Base-by-base conservation (phyloP, 371 early-diverging fungal genomes). In the Umbelopsis sp. region DNA sequence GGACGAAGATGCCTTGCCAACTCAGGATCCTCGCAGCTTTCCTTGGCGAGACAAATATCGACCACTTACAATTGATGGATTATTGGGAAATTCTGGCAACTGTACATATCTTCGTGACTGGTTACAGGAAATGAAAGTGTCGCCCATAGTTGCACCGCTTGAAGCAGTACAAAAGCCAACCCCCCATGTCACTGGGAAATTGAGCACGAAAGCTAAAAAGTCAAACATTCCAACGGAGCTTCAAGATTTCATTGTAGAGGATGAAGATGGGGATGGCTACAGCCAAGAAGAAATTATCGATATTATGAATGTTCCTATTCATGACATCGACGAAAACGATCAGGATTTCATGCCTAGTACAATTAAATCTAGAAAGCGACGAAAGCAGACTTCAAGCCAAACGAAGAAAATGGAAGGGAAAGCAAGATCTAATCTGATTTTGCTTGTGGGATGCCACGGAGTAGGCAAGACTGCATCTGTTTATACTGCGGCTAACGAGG, bases 381-480 rank as follows among this genome's bases (percentile, higher is more conserved):
- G 50, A 20, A 65, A 67, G 46, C 63, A 14, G 14, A 32, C 22
- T 41, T n/a, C 63, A 16, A 22, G 62, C 6, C 38, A 63, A 12
- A 20, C 65, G 22, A 67, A 71, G 41, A 71, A 66, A 44, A 51
- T 44, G 67, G 67, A 66, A 63, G 64, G 63, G 10, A 66, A 52
- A 20, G 62, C 66, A 53, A 66, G 44, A 24, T 82, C 84, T 12
- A 91, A 91, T 69, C 73, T 90, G 37, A 77, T 91, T 18, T 70
- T 94, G 11, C 65, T 96, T 5, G 76, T 85, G 3, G 96, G 96
- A 0, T 89, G 91, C 1, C 71, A 83, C 12, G 94, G 95, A 4
- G 79, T 85, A 63, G 91, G 96, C 38, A 94, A 94, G 67, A 92
- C 94, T 0, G 88, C 93, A 1, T 74, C 88, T 0, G 92, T 95